Evolutionary conservation across 805 yeast species (phyloP).

Genomic region (Debaryomyces hansenii): DNA sequence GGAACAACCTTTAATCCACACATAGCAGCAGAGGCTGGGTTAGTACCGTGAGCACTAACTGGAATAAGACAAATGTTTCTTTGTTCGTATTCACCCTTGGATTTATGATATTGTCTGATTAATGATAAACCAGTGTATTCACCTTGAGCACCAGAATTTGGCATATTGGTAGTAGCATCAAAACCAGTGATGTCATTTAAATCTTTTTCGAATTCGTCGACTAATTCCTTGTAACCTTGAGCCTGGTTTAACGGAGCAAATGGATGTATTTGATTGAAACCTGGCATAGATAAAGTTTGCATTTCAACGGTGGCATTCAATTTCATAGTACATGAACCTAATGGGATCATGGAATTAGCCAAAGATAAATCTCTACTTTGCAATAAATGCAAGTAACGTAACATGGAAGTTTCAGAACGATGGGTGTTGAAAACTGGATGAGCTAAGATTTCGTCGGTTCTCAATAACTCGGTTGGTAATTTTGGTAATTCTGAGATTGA

Average conservation of each 20-base stretch:
- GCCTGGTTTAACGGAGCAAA: slow-evolving; percentile 90
- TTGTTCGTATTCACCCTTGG: slow-evolving; percentile 61
- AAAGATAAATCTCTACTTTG: slow-evolving; percentile 88
- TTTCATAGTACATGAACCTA: slow-evolving; percentile 98
- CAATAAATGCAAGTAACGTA: slow-evolving; percentile 81
- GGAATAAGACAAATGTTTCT: slow-evolving; percentile 93
- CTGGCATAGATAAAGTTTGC: slow-evolving; percentile 94
- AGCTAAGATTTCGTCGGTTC: slow-evolving; percentile 61
- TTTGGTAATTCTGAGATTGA: slow-evolving; percentile 41
- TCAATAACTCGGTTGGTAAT: slow-evolving; percentile 48
- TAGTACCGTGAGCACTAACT: slow-evolving; percentile 97
- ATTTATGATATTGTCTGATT: slow-evolving; percentile 71
- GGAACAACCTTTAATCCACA: slow-evolving; percentile 92
- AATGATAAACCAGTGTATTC: slow-evolving; percentile 93
- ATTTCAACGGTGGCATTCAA: slow-evolving; percentile 93
- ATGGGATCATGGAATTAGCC: slow-evolving; percentile 95
- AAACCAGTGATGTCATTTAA: slow-evolving; percentile 92
- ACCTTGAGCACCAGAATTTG: slow-evolving; percentile 98
- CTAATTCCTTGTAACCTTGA: slow-evolving; percentile 76
- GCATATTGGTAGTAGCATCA: slow-evolving; percentile 87
- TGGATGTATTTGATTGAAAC: slow-evolving; percentile 85
- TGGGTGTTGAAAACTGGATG: slow-evolving; percentile 81
- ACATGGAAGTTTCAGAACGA: slow-evolving; percentile 93
- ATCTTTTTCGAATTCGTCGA: slow-evolving; percentile 77
- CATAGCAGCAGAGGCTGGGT: slow-evolving; percentile 98